Conservation (phyloP, 306 rosid genomes). For the Arachis hypogaea region DNA sequence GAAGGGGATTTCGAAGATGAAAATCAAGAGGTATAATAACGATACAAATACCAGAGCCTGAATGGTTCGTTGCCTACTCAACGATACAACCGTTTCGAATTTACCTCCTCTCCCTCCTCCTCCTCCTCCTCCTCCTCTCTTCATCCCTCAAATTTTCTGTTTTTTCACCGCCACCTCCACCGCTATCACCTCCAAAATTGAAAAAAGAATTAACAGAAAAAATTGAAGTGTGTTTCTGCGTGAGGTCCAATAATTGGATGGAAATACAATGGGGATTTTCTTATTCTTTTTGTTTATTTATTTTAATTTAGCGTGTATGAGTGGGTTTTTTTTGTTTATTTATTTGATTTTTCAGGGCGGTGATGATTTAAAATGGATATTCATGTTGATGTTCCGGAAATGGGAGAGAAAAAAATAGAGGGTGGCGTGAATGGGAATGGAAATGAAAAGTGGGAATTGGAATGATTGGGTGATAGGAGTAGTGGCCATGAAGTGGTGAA, state of each 20-base stretch:
- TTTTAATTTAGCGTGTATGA: too few relatives aligned
- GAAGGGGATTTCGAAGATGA: constrained; percentile 76
- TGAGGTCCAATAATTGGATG: not conserved
- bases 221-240: not conserved
- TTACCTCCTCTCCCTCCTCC: constrained; percentile 47
- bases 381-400: constrained; percentile 15
- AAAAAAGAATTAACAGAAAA: too few relatives aligned
- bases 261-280: not conserved
- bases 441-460: not conserved
- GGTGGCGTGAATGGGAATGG: not conserved
- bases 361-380: constrained; percentile 8
- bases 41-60: constrained; percentile 63
- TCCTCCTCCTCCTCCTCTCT: constrained; percentile 49
- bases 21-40: constrained; percentile 58
- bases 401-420: not conserved
- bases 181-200: not conserved
- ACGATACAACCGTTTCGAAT: constrained; percentile 45
- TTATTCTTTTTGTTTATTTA: not conserved
- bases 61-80: constrained; percentile 69
- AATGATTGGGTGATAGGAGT: not conserved
- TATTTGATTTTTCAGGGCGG: constrained; percentile 37
- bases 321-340: too few relatives aligned
- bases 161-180: not conserved
- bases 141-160: constrained; percentile 47
- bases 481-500: not conserved